phyloP scores from a whole-genome alignment of 495 filamentous ascomycete genomes.

The Baudoinia panamericana region DNA sequence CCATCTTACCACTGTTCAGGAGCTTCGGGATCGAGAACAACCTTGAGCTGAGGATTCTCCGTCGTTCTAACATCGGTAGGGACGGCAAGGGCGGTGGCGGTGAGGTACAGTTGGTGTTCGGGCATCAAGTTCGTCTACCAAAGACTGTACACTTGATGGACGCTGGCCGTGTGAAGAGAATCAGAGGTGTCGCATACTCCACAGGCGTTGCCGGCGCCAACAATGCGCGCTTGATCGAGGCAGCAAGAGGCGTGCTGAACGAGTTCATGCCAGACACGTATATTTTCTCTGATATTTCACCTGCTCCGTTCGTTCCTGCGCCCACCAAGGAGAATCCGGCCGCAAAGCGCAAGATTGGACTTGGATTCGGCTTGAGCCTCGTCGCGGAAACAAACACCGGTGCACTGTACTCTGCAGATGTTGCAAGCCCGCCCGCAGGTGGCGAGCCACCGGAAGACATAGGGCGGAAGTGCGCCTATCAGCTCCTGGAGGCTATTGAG shows the following conservation, averaged over 20 bases:
- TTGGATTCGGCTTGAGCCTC: conserved; percentile 81
- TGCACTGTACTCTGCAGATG: conserved; percentile 75
- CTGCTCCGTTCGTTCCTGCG: conserved; percentile 56
- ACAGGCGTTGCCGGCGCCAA: conserved; percentile 81
- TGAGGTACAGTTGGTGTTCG: conserved; percentile 83
- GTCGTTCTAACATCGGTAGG: conserved; percentile 59
- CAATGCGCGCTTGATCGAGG: conserved; percentile 89
- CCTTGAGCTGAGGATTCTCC: conserved; percentile 74
- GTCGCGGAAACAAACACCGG: conserved; percentile 84
- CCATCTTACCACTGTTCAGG: conserved; percentile 77
- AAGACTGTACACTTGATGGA: conserved; percentile 87
- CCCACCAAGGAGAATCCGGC: conserved; percentile 45
- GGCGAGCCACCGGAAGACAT: conserved; percentile 80
- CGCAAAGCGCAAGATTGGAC: conserved; percentile 55
- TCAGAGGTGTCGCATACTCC: conserved; percentile 86
- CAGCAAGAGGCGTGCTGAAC: conserved; percentile 77
- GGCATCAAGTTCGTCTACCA: conserved; percentile 77
- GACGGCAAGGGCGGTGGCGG: conserved; percentile 71
- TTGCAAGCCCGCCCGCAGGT: conserved; percentile 64
- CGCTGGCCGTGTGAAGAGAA: conserved; percentile 70
- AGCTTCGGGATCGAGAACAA: conserved; percentile 78
- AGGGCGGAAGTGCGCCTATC: conserved; percentile 73
- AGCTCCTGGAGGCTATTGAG: conserved; percentile 69
- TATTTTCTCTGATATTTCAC: conserved; percentile 59
- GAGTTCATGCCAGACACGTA: conserved; percentile 76